phyloP scores from a whole-genome alignment of 495 filamentous ascomycete species.

The Xylaria intraflava region DNA sequence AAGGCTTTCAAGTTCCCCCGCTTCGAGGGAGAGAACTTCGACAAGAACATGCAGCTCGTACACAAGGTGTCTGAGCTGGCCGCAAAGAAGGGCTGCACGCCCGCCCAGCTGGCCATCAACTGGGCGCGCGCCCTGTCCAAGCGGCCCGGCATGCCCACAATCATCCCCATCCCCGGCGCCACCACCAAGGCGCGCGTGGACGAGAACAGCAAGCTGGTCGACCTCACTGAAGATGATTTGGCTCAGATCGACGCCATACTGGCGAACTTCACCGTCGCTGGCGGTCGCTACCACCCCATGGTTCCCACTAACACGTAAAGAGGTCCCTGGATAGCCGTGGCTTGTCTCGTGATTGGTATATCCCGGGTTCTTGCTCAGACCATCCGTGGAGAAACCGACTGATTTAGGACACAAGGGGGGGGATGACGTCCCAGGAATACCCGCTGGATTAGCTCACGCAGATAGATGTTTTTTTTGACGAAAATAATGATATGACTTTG shows the following conservation, averaged over 20 bases:
- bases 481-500: too few species aligned
- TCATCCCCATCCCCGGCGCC: slow-evolving; percentile 83
- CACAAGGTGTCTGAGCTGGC: slow-evolving; percentile 60
- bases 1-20: slow-evolving; percentile 41
- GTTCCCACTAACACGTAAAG: slow-evolving; percentile 29
- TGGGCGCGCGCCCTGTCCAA: slow-evolving; percentile 54
- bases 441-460: too few species aligned
- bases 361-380: neutral
- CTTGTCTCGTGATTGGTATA: neutral
- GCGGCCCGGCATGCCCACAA: slow-evolving; percentile 49
- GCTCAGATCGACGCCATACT: slow-evolving; percentile 41
- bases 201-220: slow-evolving; percentile 44
- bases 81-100: slow-evolving; percentile 59
- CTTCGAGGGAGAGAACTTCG: slow-evolving; percentile 35
- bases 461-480: too few species aligned
- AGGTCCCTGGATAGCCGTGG: neutral
- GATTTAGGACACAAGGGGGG: too few species aligned
- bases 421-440: too few species aligned
- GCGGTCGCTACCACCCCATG: slow-evolving; percentile 32
- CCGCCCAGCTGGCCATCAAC: slow-evolving; percentile 67
- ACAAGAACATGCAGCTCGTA: slow-evolving; percentile 65
- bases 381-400: too few species aligned
- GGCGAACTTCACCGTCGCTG: slow-evolving; percentile 33
- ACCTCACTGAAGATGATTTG: slow-evolving; percentile 43
- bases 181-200: slow-evolving; percentile 39